Base-by-base conservation (phyloP, 345 rosid species). In the Moringa oleifera region DNA sequence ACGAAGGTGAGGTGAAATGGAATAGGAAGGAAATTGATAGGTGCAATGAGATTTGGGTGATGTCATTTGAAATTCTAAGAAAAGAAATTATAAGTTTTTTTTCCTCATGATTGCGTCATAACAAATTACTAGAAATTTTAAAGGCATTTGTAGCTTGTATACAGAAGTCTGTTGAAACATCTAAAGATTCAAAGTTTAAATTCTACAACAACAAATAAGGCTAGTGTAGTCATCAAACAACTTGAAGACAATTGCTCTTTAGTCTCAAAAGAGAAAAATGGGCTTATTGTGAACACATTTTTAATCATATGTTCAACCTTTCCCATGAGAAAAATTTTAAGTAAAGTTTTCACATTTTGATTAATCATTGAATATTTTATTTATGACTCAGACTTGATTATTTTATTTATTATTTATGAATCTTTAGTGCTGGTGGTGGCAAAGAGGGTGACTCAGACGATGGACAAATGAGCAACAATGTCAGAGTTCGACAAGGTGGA, bases 291-390 rank as follows among this genome's bases (percentile, higher is more conserved):
- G 24, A 81, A 71, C n/a, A n/a, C n/a, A n/a, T n/a, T n/a, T n/a
- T n/a, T n/a, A 74, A 84, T 88, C 64, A 82, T 87, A 17, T 73
- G 85, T 1, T 94, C 96, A 11, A 87, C 90, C 31, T 90, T 87
- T 72, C 86, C 84, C 20, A 77, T 81, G n/a, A n/a, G 79, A 94
- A 93, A 61, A 87, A 87, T 80, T 89, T 87, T 68, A 87, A 88
- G 77, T 95, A 87, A 64, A 22, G 57, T 36, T 11, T 15, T 7
- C 1, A 0, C 17, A 19, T 22, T 16, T 28, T 41, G 13, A 28
- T 28, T 28, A 28, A 2, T 23, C 20, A 46, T 24, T 24, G 16
- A 18, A 1, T 58, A 23, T n/a, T 13, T n/a, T 55, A 46, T 63
- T 37, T 56, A 8, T n/a, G n/a, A n/a, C n/a, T n/a, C 53, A 56